A percentile compares a stretch with the other conserved stretches of the same genome.
Evolutionary conservation across 2,329 filamentous ascomycete genomes (phyloP).

Genomic region (Rutstroemia sp.): DNA sequence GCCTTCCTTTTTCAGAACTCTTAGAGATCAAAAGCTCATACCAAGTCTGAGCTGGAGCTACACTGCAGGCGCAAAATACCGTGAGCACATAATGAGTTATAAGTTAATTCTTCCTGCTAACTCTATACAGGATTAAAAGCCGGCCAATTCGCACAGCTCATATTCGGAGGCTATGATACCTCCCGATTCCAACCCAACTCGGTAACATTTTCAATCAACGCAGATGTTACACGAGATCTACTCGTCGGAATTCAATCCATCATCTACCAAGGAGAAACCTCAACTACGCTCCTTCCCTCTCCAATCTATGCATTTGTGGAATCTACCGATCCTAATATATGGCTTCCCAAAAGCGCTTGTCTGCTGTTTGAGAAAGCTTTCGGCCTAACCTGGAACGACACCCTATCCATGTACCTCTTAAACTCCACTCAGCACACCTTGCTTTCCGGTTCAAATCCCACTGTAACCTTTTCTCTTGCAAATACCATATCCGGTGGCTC

Average conservation of each 20-base stretch:
- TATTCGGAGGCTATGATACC: slow-evolving; percentile 34
- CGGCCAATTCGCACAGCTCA: slow-evolving; percentile 33
- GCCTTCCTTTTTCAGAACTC: slow-evolving; percentile 30
- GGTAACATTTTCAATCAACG: slow-evolving; percentile 32
- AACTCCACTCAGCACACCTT: slow-evolving; percentile 21
- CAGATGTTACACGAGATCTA: slow-evolving; percentile 32
- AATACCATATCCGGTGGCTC: slow-evolving; percentile 24
- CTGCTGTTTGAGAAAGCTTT: slow-evolving; percentile 31
- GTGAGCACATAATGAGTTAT: slow-evolving; percentile 20
- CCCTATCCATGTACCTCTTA: slow-evolving; percentile 30
- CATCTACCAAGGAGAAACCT: slow-evolving; percentile 15
- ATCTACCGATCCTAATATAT: slow-evolving; percentile 34
- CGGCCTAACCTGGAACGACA: slow-evolving; percentile 31
- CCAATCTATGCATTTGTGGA: slow-evolving; percentile 28
- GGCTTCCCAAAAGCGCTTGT: slow-evolving; percentile 32
- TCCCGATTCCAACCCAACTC: slow-evolving; percentile 32
- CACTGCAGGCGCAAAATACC: slow-evolving; percentile 35
- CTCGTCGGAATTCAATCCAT: slow-evolving; percentile 31
- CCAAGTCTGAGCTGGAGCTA: slow-evolving; percentile 35
- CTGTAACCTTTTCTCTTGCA: slow-evolving; percentile 30
- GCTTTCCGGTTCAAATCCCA: slow-evolving; percentile 26
- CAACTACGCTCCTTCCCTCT: neutral
- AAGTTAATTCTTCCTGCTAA: neutral
- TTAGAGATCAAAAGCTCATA: slow-evolving; percentile 30
- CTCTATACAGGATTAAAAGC: slow-evolving; percentile 5